Evolutionary conservation across 2,329 filamentous ascomycete genomes (phyloP).

Genomic region (Neonectria ditissima): DNA sequence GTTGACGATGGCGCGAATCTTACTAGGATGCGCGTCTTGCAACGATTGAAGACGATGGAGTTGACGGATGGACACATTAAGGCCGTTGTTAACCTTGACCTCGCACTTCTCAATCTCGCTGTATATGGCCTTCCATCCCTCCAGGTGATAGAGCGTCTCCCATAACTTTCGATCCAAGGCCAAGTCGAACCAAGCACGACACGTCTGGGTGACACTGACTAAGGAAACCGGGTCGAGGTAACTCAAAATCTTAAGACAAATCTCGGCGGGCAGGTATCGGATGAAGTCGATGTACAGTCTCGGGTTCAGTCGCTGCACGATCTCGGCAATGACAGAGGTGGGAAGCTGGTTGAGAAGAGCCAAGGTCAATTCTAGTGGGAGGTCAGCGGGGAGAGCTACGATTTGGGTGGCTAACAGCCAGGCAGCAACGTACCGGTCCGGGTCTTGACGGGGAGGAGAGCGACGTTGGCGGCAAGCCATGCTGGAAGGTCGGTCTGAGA

Average conservation of each 20-base stretch:
- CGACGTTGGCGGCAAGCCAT: conserved; percentile 64
- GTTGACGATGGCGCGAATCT: conserved; percentile 66
- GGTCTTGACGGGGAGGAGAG: conserved; percentile 60
- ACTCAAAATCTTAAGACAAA: conserved; percentile 89
- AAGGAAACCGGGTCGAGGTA: conserved; percentile 87
- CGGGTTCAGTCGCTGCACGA: conserved; percentile 83
- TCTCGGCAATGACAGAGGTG: conserved; percentile 81
- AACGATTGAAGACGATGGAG: conserved; percentile 59
- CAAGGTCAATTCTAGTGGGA: conserved; percentile 78
- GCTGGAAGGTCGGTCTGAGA: conserved; percentile 59
- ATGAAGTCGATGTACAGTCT: conserved; percentile 95
- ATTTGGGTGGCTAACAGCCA: background rate
- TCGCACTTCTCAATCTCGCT: conserved; percentile 77
- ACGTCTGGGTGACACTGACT: conserved; percentile 81
- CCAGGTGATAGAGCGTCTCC: conserved; percentile 83
- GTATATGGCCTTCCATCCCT: conserved; percentile 84
- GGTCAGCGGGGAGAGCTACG: conserved; percentile 29
- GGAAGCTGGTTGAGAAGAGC: conserved; percentile 81
- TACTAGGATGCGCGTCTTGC: conserved; percentile 62
- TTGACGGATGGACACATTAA: conserved; percentile 53
- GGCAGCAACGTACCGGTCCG: conserved; percentile 59
- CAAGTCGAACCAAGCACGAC: conserved; percentile 83
- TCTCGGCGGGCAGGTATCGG: conserved; percentile 85
- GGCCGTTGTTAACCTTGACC: conserved; percentile 63
- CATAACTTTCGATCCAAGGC: conserved; percentile 88